Conservation (phyloP, 2,329 filamentous ascomycete species). For the Seiridium unicorne region DNA sequence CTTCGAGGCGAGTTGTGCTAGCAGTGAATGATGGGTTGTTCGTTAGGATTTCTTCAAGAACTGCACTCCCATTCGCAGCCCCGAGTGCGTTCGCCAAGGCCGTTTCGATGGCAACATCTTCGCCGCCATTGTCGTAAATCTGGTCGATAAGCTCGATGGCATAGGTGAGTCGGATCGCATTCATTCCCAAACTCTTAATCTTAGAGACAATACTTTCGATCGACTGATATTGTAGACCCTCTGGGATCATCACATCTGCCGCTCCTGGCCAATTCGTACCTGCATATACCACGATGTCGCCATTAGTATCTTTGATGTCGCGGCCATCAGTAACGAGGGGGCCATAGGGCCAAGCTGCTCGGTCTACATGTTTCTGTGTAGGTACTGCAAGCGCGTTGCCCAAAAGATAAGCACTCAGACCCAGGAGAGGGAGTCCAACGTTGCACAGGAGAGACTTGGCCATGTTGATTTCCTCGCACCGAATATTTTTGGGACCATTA, state of each 20-base stretch:
- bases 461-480: constrained; percentile 12
- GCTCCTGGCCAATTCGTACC: constrained; percentile 63
- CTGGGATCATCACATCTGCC: constrained; percentile 61
- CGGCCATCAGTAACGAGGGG: constrained; percentile 38
- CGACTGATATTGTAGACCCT: constrained; percentile 62
- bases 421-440: constrained; percentile 21
- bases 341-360: constrained; percentile 25
- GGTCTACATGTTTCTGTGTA: not conserved
- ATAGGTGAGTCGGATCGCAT: constrained; percentile 61
- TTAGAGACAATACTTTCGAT: constrained; percentile 52
- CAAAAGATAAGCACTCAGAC: constrained; percentile 17
- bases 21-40: constrained; percentile 57
- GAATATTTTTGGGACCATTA: not conserved
- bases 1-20: constrained; percentile 43
- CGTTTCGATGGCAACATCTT: constrained; percentile 42
- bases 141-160: constrained; percentile 65
- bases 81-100: constrained; percentile 47
- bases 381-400: constrained; percentile 12
- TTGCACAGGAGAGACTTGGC: constrained; percentile 11
- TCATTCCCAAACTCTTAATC: constrained; percentile 61
- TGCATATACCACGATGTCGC: constrained; percentile 45
- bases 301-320: constrained; percentile 41
- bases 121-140: constrained; percentile 46
- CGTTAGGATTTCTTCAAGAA: constrained; percentile 48
- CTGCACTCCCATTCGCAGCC: constrained; percentile 44